A percentile compares a stretch with the other conserved stretches of the same genome.
phyloP scores from a whole-genome alignment of 2,329 filamentous ascomycete genomes.

The Aspergillus calidoustus region DNA sequence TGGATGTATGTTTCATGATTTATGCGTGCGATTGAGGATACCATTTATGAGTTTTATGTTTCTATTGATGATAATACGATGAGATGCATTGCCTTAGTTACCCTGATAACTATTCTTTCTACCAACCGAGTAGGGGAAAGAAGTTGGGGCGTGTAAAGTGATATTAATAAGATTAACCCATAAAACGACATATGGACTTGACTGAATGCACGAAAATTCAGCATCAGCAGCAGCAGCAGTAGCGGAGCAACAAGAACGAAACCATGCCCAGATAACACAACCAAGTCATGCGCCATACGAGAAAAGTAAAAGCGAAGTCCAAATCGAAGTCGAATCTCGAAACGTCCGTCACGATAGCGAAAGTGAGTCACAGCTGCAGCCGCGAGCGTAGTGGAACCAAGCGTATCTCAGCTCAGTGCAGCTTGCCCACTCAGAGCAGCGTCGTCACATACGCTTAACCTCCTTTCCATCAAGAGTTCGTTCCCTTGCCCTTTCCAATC shows the following conservation, averaged over 20 bases:
- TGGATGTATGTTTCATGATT: background rate
- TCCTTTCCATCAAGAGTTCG: background rate
- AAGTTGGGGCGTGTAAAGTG: background rate
- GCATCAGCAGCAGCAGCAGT: background rate
- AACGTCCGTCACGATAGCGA: background rate
- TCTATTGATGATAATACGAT: slow-evolving; percentile 9
- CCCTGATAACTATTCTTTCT: background rate
- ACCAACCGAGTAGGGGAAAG: background rate
- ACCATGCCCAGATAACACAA: slow-evolving; percentile 2
- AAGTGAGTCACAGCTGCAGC: background rate
- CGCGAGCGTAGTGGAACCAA: background rate
- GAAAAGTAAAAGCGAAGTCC: background rate
- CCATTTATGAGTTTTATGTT: background rate
- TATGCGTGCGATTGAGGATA: slow-evolving; percentile 9
- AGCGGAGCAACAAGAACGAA: background rate
- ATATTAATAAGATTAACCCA: background rate
- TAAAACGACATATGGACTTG: background rate
- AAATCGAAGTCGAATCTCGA: background rate
- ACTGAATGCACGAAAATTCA: background rate
- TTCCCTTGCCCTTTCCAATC: background rate
- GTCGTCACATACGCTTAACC: too few species aligned
- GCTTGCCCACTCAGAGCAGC: background rate
- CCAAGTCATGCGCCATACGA: slow-evolving; percentile 7
- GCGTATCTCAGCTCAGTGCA: background rate
- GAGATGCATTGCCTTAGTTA: background rate